A percentile compares a stretch with the other conserved stretches of the same genome.
Evolutionary conservation across 768 basidiomycete species (phyloP).

Genomic region (Daedalea quercina): DNA sequence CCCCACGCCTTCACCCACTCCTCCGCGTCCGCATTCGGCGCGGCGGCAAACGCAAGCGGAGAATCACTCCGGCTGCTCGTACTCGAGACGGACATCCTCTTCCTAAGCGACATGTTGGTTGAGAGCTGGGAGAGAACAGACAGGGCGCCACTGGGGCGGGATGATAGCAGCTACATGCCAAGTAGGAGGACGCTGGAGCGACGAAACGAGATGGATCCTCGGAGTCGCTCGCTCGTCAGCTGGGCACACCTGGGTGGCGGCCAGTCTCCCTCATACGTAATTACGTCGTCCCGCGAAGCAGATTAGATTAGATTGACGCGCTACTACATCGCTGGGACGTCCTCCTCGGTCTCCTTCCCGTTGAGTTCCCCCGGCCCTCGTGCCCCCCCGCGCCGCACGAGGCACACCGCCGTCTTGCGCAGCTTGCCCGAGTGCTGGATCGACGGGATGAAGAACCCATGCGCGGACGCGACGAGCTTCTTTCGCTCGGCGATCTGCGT

Average conservation of each 20-base stretch:
- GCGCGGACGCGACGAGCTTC: conserved; percentile 23
- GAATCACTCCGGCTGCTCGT: conserved; percentile 18
- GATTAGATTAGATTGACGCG: conserved; percentile 9
- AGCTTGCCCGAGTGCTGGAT: conserved; percentile 34
- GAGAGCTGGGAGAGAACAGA: not conserved
- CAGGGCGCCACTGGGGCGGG: not conserved
- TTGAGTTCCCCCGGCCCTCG: not conserved
- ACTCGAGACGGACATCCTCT: conserved; percentile 25
- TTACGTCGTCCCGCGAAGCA: conserved; percentile 7
- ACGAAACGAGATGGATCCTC: not conserved
- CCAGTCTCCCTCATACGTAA: conserved; percentile 2
- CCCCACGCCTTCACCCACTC: conserved; percentile 59
- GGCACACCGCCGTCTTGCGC: conserved; percentile 24
- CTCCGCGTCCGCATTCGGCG: conserved; percentile 32
- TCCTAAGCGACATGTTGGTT: conserved; percentile 22
- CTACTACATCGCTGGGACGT: not conserved
- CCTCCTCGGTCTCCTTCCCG: not conserved
- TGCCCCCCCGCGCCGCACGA: conserved; percentile 15
- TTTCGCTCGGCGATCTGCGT: conserved; percentile 22
- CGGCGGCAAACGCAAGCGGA: conserved; percentile 18
- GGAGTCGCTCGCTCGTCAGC: not conserved
- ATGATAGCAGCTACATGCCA: not conserved
- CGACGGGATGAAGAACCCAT: conserved; percentile 38
- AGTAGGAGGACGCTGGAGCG: not conserved
- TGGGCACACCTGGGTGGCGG: not conserved